Evolutionary conservation across 2,329 filamentous ascomycete species (phyloP).

Genomic region (Talaromyces sp.): DNA sequence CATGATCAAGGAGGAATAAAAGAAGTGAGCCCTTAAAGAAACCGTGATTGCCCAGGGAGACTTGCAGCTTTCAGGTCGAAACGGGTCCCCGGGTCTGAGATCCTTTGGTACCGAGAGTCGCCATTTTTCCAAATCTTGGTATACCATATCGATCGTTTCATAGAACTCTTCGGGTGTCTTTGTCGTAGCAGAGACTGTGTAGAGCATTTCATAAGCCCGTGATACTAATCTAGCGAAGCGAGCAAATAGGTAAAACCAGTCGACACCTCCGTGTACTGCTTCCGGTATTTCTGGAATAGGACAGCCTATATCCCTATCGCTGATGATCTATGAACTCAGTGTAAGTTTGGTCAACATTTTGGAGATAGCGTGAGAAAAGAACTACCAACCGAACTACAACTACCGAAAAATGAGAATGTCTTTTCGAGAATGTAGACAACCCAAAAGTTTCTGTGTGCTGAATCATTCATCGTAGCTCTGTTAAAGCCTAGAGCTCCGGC

Average conservation of each 20-base stretch:
- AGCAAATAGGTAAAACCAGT: slow-evolving; percentile 38
- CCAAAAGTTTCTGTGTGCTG: slow-evolving; percentile 39
- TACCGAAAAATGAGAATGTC: slow-evolving; percentile 26
- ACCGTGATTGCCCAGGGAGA: slow-evolving; percentile 24
- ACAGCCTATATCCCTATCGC: slow-evolving; percentile 41
- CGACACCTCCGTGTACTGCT: slow-evolving; percentile 32
- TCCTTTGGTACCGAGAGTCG: slow-evolving; percentile 29
- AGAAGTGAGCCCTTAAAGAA: slow-evolving; percentile 30
- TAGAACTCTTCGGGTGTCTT: slow-evolving; percentile 22
- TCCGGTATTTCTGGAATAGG: slow-evolving; percentile 36
- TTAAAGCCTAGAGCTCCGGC: slow-evolving; percentile 34
- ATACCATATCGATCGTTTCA: slow-evolving; percentile 27
- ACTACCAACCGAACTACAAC: slow-evolving; percentile 34
- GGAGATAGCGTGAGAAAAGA: neutral
- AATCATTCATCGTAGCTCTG: slow-evolving; percentile 23
- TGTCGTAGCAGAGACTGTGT: slow-evolving; percentile 36
- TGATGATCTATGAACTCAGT: slow-evolving; percentile 29
- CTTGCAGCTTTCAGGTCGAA: slow-evolving; percentile 23
- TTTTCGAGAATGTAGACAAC: slow-evolving; percentile 45
- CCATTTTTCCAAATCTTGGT: slow-evolving; percentile 35
- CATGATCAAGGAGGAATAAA: slow-evolving; percentile 35
- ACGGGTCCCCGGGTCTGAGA: slow-evolving; percentile 32
- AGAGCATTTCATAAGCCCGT: slow-evolving; percentile 35
- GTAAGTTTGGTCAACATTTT: neutral
- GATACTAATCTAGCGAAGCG: slow-evolving; percentile 36